These are phyloP conservation scores for Simmondsia chinensis DNA, from an alignment of 148 eudicot species.

Conservation along the genomic window DNA sequence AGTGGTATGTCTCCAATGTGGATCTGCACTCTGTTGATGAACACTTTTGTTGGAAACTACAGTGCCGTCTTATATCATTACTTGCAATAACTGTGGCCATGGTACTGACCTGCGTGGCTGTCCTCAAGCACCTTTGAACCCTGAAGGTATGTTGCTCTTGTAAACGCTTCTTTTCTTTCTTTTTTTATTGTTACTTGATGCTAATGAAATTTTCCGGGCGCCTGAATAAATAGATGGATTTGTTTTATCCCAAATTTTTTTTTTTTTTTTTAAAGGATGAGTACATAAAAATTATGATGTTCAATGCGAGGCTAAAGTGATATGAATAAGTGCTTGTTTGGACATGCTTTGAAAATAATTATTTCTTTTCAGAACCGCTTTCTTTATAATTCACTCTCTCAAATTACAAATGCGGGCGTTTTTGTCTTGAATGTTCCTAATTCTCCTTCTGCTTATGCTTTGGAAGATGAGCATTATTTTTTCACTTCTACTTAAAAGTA, in stretches of 20 bases:
- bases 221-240: not conserved
- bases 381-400: no score
- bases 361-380: no score
- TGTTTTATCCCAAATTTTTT: not conserved
- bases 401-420: no score
- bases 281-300: no score
- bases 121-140: constrained; percentile 78
- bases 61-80: constrained; percentile 84
- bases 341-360: no score
- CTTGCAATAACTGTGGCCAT: constrained; percentile 94
- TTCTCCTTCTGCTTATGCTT: no score
- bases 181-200: not conserved
- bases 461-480: no score
- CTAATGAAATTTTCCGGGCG: not conserved
- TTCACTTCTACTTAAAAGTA: no score
- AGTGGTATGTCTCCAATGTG: not conserved
- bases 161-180: not conserved
- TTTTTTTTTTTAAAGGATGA: no score
- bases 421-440: no score
- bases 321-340: no score
- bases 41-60: constrained; percentile 13
- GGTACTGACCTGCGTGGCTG: constrained; percentile 95
- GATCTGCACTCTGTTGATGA: constrained; percentile 12
- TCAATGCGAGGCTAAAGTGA: no score
- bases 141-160: constrained; percentile 53